Conservation (phyloP, 78 protist species). For the Capsaspora owczarzaki region DNA sequence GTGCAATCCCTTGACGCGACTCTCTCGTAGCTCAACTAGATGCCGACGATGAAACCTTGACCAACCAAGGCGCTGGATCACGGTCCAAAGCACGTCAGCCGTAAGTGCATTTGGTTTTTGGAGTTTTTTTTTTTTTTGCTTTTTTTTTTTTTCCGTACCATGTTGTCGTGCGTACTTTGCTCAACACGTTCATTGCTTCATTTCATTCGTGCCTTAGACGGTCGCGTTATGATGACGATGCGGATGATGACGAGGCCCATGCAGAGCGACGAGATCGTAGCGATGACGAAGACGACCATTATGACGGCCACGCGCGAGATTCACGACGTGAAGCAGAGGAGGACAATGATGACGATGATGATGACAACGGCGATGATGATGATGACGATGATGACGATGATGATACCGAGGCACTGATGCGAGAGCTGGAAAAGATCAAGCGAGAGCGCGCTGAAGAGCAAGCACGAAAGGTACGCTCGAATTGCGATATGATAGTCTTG, state of each 20-base stretch:
- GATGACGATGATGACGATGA: conserved; percentile 41
- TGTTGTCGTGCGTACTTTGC: not conserved
- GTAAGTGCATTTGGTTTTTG: no score
- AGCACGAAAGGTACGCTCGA: conserved; percentile 1
- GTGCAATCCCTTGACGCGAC: no score
- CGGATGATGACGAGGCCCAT: not conserved
- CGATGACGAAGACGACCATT: not conserved
- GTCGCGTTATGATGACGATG: not conserved
- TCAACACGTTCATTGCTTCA: not conserved
- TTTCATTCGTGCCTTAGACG: not conserved
- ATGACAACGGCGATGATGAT: not conserved
- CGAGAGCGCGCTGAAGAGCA: conserved; percentile 56
- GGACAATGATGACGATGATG: conserved; percentile 15
- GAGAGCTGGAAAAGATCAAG: conserved; percentile 52
- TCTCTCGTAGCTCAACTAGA: not conserved
- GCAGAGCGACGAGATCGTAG: not conserved
- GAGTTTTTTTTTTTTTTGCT: no score
- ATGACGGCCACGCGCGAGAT: no score
- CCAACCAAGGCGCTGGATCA: no score
- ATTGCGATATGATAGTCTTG: not conserved
- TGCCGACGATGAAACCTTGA: no score
- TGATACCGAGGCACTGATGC: conserved; percentile 47
- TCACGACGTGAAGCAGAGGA: not conserved
- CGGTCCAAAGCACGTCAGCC: no score
- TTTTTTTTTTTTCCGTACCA: not conserved